Evolutionary conservation across 2,329 filamentous ascomycete genomes (phyloP).

Genomic region (Grosmannia penicillata): DNA sequence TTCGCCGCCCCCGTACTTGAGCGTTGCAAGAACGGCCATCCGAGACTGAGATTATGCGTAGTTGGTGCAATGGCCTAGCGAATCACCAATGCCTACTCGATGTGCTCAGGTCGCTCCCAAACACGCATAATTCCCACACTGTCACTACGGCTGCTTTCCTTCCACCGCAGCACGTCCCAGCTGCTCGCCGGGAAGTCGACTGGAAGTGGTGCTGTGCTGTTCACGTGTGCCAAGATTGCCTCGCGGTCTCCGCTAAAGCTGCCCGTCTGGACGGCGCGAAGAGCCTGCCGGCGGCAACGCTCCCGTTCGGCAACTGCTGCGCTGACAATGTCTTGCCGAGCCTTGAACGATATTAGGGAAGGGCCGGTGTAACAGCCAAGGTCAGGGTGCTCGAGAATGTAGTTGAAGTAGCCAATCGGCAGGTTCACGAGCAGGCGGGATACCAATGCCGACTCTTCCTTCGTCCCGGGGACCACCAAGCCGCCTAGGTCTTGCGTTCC

Average conservation of each 20-base stretch:
- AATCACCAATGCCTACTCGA: background rate
- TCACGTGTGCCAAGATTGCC: constrained; percentile 6
- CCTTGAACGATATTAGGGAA: constrained; percentile 15
- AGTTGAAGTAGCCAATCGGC: constrained; percentile 52
- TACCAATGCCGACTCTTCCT: constrained; percentile 24
- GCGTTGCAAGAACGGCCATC: too few species aligned
- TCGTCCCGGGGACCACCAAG: background rate
- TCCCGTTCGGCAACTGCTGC: constrained; percentile 43
- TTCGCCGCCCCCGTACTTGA: too few species aligned
- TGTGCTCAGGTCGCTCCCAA: constrained; percentile 4
- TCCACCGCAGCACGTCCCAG: constrained; percentile 12
- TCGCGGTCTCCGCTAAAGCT: constrained; percentile 2
- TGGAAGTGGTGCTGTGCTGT: constrained; percentile 1
- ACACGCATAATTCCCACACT: constrained; percentile 2
- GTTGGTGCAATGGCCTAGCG: too few species aligned
- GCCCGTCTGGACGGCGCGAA: constrained; percentile 17
- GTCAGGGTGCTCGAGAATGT: constrained; percentile 45
- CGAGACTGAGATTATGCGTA: too few species aligned
- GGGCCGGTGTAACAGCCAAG: constrained; percentile 33
- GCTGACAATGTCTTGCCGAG: constrained; percentile 9
- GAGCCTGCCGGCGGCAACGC: constrained; percentile 30
- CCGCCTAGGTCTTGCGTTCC: background rate
- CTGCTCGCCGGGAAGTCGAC: constrained; percentile 4
- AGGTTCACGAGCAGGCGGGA: constrained; percentile 57
- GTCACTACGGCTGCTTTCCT: constrained; percentile 5